Conservation (phyloP, 176 grass and related monocot species). For the Carex myosuroides region DNA sequence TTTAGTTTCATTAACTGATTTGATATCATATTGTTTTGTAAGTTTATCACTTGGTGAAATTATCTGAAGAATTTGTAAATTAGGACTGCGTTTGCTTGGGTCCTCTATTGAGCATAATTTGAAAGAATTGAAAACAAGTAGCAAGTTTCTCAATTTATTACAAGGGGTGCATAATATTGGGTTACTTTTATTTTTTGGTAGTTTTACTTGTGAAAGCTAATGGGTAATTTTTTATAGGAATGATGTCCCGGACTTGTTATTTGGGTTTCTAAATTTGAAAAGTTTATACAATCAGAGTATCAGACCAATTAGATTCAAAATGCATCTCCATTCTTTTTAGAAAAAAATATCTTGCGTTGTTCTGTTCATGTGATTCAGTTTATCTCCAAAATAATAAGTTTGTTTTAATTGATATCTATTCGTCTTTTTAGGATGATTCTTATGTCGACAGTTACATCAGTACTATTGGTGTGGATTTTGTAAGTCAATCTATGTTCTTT, state of each 20-base stretch:
- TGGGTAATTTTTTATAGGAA: background rate
- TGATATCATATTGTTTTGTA: background rate
- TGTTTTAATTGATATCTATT: background rate
- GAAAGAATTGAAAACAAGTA: background rate
- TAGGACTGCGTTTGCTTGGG: background rate
- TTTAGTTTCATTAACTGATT: background rate
- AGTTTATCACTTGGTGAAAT: background rate
- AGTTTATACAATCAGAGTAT: background rate
- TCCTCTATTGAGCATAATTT: background rate
- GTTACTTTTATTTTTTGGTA: background rate
- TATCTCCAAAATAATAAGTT: background rate
- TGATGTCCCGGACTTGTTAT: background rate
- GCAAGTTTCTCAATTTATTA: background rate
- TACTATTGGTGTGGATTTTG: constrained; percentile 97
- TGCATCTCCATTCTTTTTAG: background rate
- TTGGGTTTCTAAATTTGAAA: background rate
- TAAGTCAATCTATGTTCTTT: constrained; percentile 30
- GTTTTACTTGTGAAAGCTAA: background rate
- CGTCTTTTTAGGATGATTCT: constrained; percentile 56
- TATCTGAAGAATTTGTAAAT: background rate
- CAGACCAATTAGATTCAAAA: background rate
- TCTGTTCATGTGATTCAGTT: background rate
- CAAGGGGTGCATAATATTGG: background rate
- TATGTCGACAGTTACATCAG: constrained; percentile 93
- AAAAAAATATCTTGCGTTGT: background rate